Base-by-base conservation (phyloP, 2,329 filamentous ascomycete species). In the Rhinocladiella similis region DNA sequence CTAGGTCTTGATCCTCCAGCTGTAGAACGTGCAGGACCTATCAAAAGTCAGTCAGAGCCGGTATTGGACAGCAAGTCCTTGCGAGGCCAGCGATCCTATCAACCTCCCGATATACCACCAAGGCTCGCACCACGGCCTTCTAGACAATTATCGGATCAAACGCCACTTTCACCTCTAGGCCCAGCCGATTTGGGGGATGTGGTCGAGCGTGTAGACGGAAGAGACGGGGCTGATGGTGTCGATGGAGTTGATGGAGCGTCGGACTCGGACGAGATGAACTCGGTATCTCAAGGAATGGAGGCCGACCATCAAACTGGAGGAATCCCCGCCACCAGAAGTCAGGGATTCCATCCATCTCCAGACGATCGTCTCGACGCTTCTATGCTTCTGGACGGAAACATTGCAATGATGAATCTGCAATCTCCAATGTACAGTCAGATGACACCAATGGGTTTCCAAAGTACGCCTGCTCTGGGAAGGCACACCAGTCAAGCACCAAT, bases 1-100 rank as follows among this genome's bases (percentile, higher is more conserved):
- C 29, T 61, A 22, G 59, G 59, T 6, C 22, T 61, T 20, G 50
- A 19, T 48, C 56, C 59, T 48, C 59, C 59, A 16, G 36, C 42
- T 20, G 47, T 58, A 39, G 56, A 61, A 18, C 38, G 50, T 16
- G 18, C 19, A 48, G 47, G 38, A 5, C 22, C 50, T 19, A 36
- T 35, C 4, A 54, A 18, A 5, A 47, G 27, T 39, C 29, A 54
- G 25, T 59, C 56, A 18, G 51, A 61, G 27, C 49, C 56, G 13
- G 43, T 29, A 14, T 18, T 50, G 42, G 56, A 56, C 16, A 39
- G 38, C 29, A 33, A 12, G 10, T 10, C 3, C 6, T 4, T 25
- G 29, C 29, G 29, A 2, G 12, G 33, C 6, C 45, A 50, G 10
- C 36, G 6, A 2, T 20, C 43, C 18, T 36, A 25, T 35, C 35